Evolutionary conservation across 2,329 filamentous ascomycete genomes (phyloP).

Genomic region (Dactylonectria estremocensis): DNA sequence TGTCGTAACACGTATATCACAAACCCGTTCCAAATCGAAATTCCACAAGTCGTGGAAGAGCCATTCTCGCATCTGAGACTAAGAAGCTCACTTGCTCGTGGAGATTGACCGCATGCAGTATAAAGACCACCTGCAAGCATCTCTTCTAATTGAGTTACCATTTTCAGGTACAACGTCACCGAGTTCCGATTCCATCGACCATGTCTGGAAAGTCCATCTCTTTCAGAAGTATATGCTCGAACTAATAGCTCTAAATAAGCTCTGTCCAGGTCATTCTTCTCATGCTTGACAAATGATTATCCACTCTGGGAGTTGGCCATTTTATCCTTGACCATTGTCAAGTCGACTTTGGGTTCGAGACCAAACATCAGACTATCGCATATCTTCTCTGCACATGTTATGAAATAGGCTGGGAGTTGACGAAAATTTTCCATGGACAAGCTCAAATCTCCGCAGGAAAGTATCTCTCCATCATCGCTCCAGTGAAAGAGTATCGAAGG

Average conservation of each 20-base stretch:
- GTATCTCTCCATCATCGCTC: constrained; percentile 4
- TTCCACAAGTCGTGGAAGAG: no score
- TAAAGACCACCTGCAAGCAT: no score
- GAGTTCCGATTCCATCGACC: not conserved
- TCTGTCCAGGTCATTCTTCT: not conserved
- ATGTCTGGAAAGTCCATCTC: not conserved
- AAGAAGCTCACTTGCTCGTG: no score
- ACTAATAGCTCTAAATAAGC: not conserved
- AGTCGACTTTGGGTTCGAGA: not conserved
- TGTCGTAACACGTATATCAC: no score
- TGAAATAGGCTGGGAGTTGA: not conserved
- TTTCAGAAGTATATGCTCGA: not conserved
- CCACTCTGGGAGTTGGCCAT: not conserved
- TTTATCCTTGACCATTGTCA: constrained; percentile 1
- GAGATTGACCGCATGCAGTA: no score
- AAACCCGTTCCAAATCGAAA: no score
- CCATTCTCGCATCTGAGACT: no score
- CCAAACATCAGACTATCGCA: not conserved
- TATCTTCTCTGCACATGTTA: no score
- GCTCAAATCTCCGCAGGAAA: not conserved
- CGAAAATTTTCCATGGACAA: not conserved
- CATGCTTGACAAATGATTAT: not conserved
- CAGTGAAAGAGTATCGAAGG: not conserved
- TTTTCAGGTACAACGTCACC: not conserved
- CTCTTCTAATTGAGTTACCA: no score